Evolutionary conservation across 2,329 filamentous ascomycete genomes (phyloP).

Genomic region (Colletotrichum navitas): DNA sequence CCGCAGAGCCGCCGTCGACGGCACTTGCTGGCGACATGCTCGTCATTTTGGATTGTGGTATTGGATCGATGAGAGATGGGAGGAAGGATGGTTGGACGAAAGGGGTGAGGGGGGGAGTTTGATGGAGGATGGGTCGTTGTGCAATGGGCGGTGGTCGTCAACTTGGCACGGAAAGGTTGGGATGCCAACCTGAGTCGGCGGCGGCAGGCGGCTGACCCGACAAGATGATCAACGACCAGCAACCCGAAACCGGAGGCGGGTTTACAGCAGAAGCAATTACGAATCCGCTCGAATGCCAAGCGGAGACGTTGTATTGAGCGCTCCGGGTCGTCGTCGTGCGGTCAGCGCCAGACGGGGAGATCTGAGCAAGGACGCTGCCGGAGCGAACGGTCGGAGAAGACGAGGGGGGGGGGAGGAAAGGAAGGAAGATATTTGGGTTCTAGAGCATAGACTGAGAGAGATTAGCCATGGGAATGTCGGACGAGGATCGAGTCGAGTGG

Average conservation of each 20-base stretch:
- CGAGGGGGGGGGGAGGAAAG: conserved; percentile 24
- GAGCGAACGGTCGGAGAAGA: conserved; percentile 40
- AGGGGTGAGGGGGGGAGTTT: conserved; percentile 1
- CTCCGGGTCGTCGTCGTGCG: conserved; percentile 33
- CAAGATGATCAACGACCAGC: conserved; percentile 46
- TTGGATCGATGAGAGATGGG: conserved; percentile 46
- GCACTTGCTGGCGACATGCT: conserved; percentile 60
- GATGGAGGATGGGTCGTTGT: conserved; percentile 42
- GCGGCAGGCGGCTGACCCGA: conserved; percentile 30
- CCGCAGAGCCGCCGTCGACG: conserved; percentile 49
- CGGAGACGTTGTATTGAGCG: conserved; percentile 13
- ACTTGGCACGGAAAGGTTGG: conserved; percentile 31
- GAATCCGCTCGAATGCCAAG: conserved; percentile 8
- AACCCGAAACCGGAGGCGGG: conserved; percentile 30
- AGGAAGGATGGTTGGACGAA: conserved; percentile 46
- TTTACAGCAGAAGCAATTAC: not conserved
- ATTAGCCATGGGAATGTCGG: conserved; percentile 36
- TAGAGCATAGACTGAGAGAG: conserved; percentile 34
- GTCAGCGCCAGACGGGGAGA: conserved; percentile 40
- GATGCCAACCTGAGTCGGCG: conserved; percentile 28
- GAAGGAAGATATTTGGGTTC: conserved; percentile 11
- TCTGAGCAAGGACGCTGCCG: conserved; percentile 42
- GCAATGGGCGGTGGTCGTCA: conserved; percentile 36
- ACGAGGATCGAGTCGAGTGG: not conserved
- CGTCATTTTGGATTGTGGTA: conserved; percentile 55